phyloP scores from a whole-genome alignment of 257 asterid species.

The Capsicum chinense region DNA sequence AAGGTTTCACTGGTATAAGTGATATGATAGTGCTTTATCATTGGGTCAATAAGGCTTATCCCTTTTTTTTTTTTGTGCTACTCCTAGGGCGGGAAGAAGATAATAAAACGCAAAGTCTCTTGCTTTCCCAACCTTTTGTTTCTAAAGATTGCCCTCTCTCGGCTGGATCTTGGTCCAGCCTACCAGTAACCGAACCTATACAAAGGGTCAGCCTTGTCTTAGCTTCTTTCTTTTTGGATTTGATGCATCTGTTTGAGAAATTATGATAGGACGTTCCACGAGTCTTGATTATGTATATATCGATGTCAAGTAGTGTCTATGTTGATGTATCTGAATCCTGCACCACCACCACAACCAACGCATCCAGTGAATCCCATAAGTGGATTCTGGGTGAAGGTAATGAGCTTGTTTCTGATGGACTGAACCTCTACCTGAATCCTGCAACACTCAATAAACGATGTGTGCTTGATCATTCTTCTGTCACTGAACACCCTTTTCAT shows the following conservation, averaged over 20 bases:
- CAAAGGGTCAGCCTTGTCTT: neutral
- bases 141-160: too few species aligned
- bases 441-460: neutral
- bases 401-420: neutral
- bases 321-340: neutral
- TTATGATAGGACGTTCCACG: neutral
- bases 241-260: neutral
- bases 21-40: neutral
- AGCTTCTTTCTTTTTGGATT: neutral
- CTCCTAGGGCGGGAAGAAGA: neutral
- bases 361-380: too few species aligned
- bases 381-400: neutral
- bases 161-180: too few species aligned
- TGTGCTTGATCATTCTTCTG: neutral
- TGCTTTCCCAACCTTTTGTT: neutral
- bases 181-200: neutral
- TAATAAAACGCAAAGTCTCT: neutral
- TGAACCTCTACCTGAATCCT: neutral
- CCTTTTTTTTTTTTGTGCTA: neutral
- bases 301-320: neutral
- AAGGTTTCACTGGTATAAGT: neutral
- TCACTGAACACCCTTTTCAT: neutral
- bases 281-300: neutral
- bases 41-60: neutral
- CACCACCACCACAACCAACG: too few species aligned